Base-by-base conservation (phyloP, 2,329 filamentous ascomycete genomes). In the Fusarium torulosum region DNA sequence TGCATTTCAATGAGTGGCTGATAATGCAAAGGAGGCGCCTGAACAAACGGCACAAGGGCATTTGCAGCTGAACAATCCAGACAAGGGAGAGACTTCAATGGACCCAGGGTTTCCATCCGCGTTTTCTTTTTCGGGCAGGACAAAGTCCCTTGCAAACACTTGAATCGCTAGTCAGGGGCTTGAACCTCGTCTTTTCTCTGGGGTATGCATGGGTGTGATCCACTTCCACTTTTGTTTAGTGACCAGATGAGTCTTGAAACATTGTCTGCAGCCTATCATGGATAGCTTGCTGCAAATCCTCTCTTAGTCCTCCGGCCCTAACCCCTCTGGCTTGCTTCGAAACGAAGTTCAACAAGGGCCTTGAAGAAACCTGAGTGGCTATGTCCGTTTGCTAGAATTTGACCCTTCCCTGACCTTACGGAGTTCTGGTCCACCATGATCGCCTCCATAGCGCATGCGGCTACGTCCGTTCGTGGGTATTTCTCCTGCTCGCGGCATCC, bases 321-420 rank as follows among this genome's bases (percentile, higher is more conserved):
- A 67, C 66, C 59, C 70, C 72, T 76, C 76, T 78, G 75, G 74
- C 73, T 75, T 77, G 77, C 79, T 70, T 80, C 79, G 76, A 79
- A 80, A 77, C 74, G 62, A 67, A 71, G 70, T 71, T 72, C 70
- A 59, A 43, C 53, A 42, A 60, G 57, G 46, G 54, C 55, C 42
- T 61, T 66, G 50, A 61, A 50, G 31, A 50, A 60, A 35, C 64
- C 66, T 71, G 66, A 76, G 63, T 74, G 72, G 72, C 62, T 59
- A 47, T 61, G 57, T 25, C 25, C 19, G 63, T 40, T 53, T 59
- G 35, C 51, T 45, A 54, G 59, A 57, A 55, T 45, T 54, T 73
- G 73, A 72, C 55, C 60, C 76, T 76, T 75, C 74, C 77, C 74
- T 72, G 72, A 71, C 70, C 72, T 41, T 46, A 70, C 37, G 59